Conservation (phyloP, 257 asterid genomes). For the Solanum corneliomulleri region DNA sequence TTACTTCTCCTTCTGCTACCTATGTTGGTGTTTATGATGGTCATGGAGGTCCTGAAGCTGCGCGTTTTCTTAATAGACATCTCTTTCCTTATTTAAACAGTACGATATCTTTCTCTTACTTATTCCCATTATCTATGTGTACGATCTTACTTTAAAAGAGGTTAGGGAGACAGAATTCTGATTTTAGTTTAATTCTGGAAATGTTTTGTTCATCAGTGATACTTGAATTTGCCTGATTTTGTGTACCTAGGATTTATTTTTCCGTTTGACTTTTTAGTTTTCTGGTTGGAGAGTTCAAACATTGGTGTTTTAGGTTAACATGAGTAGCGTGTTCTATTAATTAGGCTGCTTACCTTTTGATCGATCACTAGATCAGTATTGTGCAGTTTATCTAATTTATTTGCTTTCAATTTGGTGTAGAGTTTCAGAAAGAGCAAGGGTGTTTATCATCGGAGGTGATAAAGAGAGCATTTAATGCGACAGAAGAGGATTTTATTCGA, state of each 20-base stretch:
- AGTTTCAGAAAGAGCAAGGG: conserved; percentile 8
- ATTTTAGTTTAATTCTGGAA: not conserved
- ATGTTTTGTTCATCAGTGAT: not conserved
- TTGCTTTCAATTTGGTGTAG: not conserved
- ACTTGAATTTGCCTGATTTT: not conserved
- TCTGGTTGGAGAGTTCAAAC: not conserved
- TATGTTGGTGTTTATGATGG: conserved; percentile 24
- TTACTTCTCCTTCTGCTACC: conserved; percentile 11
- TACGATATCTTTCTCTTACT: not conserved
- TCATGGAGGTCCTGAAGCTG: conserved; percentile 5
- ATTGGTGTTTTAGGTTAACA: not conserved
- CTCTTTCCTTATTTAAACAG: conserved; percentile 14
- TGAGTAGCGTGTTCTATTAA: not conserved
- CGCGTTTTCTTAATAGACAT: conserved; percentile 14
- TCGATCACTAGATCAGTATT: not conserved
- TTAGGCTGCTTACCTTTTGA: not conserved
- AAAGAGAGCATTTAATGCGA: conserved; percentile 18
- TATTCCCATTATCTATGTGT: not conserved
- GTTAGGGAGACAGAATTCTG: not conserved
- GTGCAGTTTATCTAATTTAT: not conserved
- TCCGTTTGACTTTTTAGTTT: not conserved
- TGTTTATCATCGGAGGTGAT: conserved; percentile 11
- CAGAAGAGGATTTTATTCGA: conserved; percentile 19
- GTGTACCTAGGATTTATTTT: not conserved
- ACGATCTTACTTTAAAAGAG: not conserved